phyloP scores from a whole-genome alignment of 2,329 filamentous ascomycete genomes.

The Alternaria sp. region DNA sequence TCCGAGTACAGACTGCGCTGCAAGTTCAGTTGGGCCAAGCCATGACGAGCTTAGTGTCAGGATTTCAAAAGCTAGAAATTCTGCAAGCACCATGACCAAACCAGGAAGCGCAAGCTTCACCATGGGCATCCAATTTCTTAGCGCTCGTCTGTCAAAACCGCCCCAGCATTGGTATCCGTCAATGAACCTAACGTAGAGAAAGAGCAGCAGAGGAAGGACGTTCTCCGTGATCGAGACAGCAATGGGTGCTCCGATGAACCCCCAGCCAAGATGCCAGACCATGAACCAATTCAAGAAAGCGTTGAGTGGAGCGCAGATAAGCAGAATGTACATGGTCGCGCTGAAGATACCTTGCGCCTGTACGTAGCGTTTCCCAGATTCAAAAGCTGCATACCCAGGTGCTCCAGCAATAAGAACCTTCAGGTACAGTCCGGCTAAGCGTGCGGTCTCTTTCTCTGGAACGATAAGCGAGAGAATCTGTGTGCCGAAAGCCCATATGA shows the following conservation, averaged over 20 bases:
- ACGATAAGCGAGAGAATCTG: constrained; percentile 70
- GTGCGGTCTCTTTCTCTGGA: constrained; percentile 74
- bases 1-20: constrained; percentile 85
- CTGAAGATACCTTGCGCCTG: constrained; percentile 89
- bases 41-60: constrained; percentile 83
- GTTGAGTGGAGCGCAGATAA: constrained; percentile 84
- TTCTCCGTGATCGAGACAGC: constrained; percentile 79
- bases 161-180: constrained; percentile 81
- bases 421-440: constrained; percentile 76
- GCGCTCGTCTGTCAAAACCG: constrained; percentile 74
- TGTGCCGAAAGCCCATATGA: constrained; percentile 75
- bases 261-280: constrained; percentile 67
- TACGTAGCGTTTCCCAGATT: constrained; percentile 82
- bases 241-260: constrained; percentile 80
- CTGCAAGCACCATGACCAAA: constrained; percentile 91
- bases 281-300: constrained; percentile 81
- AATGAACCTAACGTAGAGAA: constrained; percentile 76
- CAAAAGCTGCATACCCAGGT: constrained; percentile 79
- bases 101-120: constrained; percentile 86
- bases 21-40: constrained; percentile 79
- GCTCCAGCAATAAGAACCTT: constrained; percentile 74
- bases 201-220: constrained; percentile 74
- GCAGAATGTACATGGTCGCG: constrained; percentile 81
- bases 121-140: constrained; percentile 84
- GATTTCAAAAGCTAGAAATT: constrained; percentile 92